A percentile compares a stretch with the other conserved stretches of the same genome.
phyloP scores from a whole-genome alignment of 2,329 filamentous ascomycete genomes.

The Thermothelomyces thermophilus region DNA sequence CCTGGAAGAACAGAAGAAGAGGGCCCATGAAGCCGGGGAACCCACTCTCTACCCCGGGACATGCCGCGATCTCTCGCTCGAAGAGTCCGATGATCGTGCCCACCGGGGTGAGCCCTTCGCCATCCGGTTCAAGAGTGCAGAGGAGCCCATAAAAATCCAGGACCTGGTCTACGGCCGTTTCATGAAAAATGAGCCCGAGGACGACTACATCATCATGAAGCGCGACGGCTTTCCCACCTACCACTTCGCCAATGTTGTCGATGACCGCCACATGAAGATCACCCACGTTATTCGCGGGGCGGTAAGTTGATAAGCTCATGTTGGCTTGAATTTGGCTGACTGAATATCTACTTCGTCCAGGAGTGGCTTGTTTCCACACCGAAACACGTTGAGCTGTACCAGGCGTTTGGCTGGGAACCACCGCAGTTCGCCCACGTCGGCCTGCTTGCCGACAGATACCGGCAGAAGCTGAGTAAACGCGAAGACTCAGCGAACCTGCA shows the following conservation, averaged over 20 bases:
- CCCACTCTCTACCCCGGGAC: slow-evolving; percentile 51
- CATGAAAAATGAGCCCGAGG: slow-evolving; percentile 49
- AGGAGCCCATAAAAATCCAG: slow-evolving; percentile 55
- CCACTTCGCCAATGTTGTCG: slow-evolving; percentile 93
- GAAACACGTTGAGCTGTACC: slow-evolving; percentile 62
- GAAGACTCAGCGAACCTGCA: slow-evolving; percentile 50
- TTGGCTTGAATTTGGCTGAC: not conserved
- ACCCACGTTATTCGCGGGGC: slow-evolving; percentile 91
- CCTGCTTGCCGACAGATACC: slow-evolving; percentile 60
- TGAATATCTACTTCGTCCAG: slow-evolving; percentile 31
- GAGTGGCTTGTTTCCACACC: slow-evolving; percentile 97
- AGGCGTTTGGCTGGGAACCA: slow-evolving; percentile 67
- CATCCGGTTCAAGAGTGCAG: slow-evolving; percentile 65
- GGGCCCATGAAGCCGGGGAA: slow-evolving; percentile 48
- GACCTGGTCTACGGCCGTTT: slow-evolving; percentile 76
- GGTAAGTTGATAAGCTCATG: slow-evolving; percentile 36
- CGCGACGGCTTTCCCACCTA: slow-evolving; percentile 91
- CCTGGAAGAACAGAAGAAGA: slow-evolving; percentile 59
- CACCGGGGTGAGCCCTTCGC: slow-evolving; percentile 64
- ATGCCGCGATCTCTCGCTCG: slow-evolving; percentile 60
- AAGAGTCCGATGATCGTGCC: slow-evolving; percentile 66
- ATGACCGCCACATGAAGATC: slow-evolving; percentile 92
- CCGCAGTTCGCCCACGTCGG: slow-evolving; percentile 77
- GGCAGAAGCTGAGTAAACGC: slow-evolving; percentile 81
- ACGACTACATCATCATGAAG: slow-evolving; percentile 88